A percentile compares a stretch with the other conserved stretches of the same genome.
phyloP scores from a whole-genome alignment of 148 eudicot genomes.

The Persicaria tinctoria region DNA sequence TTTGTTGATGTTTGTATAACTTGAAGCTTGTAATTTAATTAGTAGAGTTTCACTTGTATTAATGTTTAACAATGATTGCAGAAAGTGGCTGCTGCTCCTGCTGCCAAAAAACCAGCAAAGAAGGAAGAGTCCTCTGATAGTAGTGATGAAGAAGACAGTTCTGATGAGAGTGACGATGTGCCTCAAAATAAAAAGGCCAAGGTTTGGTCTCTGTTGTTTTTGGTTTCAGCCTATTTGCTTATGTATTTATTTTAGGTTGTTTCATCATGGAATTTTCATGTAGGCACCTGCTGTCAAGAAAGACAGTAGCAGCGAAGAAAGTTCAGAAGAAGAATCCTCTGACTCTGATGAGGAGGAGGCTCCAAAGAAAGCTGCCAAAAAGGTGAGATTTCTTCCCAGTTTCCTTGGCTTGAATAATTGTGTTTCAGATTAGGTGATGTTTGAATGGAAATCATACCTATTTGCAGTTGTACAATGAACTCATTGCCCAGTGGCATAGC shows the following conservation, averaged over 20 bases:
- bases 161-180: constrained; percentile 4
- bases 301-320: constrained; percentile 15
- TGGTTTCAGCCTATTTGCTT: not conserved
- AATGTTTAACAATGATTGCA: not conserved
- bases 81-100: not conserved
- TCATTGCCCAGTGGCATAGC: not conserved
- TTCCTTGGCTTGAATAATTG: no score
- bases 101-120: not conserved
- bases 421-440: not conserved
- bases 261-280: not conserved
- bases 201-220: not conserved
- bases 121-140: not conserved
- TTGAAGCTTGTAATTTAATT: not conserved
- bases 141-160: not conserved
- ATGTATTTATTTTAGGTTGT: not conserved
- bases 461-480: not conserved
- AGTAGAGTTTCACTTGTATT: not conserved
- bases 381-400: not conserved
- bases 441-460: not conserved
- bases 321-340: not conserved
- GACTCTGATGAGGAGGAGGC: constrained; percentile 11
- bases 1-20: no score
- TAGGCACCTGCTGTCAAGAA: not conserved
- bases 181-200: constrained; percentile 1
- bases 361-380: not conserved